phyloP scores from a whole-genome alignment of 768 basidiomycete species.

The Hericium erinaceus region DNA sequence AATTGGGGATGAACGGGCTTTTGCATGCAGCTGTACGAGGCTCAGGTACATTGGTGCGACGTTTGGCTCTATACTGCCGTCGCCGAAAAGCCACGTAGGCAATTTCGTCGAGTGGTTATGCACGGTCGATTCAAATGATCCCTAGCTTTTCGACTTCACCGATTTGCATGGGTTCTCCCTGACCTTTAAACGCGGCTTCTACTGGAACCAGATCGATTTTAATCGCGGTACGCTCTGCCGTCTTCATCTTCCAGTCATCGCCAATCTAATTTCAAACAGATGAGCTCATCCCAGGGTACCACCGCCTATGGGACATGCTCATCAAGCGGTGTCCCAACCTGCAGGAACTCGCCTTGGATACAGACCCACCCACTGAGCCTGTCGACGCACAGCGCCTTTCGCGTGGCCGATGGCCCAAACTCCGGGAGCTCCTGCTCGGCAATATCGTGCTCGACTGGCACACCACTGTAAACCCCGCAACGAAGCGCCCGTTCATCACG shows the following conservation, averaged over 20 bases:
- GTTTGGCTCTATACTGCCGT: slow-evolving; percentile 51
- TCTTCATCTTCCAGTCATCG: background rate
- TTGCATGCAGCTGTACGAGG: slow-evolving; percentile 46
- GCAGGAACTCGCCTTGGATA: slow-evolving; percentile 52
- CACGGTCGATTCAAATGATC: background rate
- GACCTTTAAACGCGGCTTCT: slow-evolving; percentile 52
- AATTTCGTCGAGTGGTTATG: slow-evolving; percentile 1
- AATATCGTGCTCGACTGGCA: slow-evolving; percentile 57
- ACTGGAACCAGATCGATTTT: slow-evolving; percentile 46
- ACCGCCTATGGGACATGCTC: slow-evolving; percentile 64
- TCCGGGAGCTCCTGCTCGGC: slow-evolving; percentile 52
- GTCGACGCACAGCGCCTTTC: slow-evolving; percentile 48
- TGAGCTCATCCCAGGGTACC: slow-evolving; percentile 35
- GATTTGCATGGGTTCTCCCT: slow-evolving; percentile 56
- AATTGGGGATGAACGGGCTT: slow-evolving; percentile 3
- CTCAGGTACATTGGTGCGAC: slow-evolving; percentile 53
- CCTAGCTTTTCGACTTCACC: slow-evolving; percentile 62
- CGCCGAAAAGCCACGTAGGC: slow-evolving; percentile 53
- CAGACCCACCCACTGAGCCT: slow-evolving; percentile 39
- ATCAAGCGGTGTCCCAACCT: slow-evolving; percentile 54
- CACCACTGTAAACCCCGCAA: slow-evolving; percentile 23
- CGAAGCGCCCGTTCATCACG: slow-evolving; percentile 47
- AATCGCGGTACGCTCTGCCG: slow-evolving; percentile 40
- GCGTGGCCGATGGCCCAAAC: slow-evolving; percentile 55
- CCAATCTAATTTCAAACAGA: slow-evolving; percentile 25